Percentiles rank a stretch among this genome's conserved stretches.
These are phyloP conservation scores for Epipyxis sp. DNA, from an alignment of 108 stramenopile species.

Conservation along the genomic window DNA sequence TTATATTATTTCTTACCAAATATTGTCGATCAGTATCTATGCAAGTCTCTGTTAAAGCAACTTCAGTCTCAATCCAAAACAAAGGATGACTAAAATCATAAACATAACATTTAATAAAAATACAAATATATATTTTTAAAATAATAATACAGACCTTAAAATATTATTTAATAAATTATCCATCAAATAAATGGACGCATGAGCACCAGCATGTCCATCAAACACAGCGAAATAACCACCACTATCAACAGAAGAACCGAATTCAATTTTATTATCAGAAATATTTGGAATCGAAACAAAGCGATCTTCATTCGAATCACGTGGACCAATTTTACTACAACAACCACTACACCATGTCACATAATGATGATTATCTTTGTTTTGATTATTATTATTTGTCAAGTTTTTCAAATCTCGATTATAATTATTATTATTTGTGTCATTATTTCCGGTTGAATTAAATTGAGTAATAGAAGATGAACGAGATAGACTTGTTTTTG, in stretches of 20 bases:
- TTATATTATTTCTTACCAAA: constrained; percentile 22
- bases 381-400: too few relatives aligned
- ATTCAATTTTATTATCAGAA: background rate
- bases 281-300: constrained; percentile 3
- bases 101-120: too few relatives aligned
- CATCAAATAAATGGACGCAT: constrained; percentile 30
- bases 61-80: background rate
- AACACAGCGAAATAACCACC: constrained; percentile 20
- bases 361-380: too few relatives aligned
- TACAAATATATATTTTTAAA: too few relatives aligned
- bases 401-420: too few relatives aligned
- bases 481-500: too few relatives aligned
- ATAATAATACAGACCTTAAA: too few relatives aligned
- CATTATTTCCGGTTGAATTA: too few relatives aligned
- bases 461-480: too few relatives aligned
- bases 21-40: background rate
- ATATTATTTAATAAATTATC: constrained; percentile 35
- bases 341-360: background rate
- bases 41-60: constrained; percentile 9
- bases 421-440: too few relatives aligned
- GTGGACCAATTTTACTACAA: background rate
- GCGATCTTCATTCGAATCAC: constrained; percentile 26
- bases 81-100: constrained; percentile 27
- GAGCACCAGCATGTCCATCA: constrained; percentile 28
- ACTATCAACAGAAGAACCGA: background rate